Evolutionary conservation across 1,139 yeast species (phyloP), one percentile per base, ranked within the genome.

Genomic region (Diutina rugosa): DNA sequence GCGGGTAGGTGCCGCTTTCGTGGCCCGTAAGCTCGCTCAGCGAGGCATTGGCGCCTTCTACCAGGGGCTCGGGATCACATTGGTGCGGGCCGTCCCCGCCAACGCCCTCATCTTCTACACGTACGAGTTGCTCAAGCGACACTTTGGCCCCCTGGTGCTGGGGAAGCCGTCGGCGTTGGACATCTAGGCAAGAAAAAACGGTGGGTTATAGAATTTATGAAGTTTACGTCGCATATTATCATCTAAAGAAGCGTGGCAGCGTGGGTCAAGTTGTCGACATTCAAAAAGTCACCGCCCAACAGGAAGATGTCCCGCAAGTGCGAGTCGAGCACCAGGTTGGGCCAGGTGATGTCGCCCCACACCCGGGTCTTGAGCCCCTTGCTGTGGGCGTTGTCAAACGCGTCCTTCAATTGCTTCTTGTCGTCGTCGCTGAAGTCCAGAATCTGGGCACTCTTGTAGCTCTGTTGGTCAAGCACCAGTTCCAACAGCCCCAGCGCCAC

Each of bases 51-150:
- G 29, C 3, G 90, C 87, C 8, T 80, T 91, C 58, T 91, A 91
- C 65, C 81, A 87, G 60, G 98, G 99, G 1, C 75, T 93, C 59
- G 90, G 95, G 0, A 85, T 91, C 57, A 90, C 98, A 0, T 70
- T 90, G 59, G 64, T 82, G 4, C 79, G 97, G 64, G 90, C 97
- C 0, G 81, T 89, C 0, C 98, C 98, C 0, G 90, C 97, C 1
- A 89, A 90, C 63, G 97, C 97, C 2, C 76, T 86, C 41, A 89
- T 91, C 51, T 91, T 91, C 70, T 82, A 86, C 63, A 76, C 85
- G 14, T 90, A 90, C 65, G 96, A 90, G 66, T 71, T 80, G 46
- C 68, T 89, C 58, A 85, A 85, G 66, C 66, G 68, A 56, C 61
- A 66, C 52, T 74, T 71, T 57, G 53, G 53, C 6, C 53, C 53